Evolutionary conservation across 305 asterid genomes (phyloP), one percentile per base, ranked within the genome.

Genomic region (Euphrasia arctica): DNA sequence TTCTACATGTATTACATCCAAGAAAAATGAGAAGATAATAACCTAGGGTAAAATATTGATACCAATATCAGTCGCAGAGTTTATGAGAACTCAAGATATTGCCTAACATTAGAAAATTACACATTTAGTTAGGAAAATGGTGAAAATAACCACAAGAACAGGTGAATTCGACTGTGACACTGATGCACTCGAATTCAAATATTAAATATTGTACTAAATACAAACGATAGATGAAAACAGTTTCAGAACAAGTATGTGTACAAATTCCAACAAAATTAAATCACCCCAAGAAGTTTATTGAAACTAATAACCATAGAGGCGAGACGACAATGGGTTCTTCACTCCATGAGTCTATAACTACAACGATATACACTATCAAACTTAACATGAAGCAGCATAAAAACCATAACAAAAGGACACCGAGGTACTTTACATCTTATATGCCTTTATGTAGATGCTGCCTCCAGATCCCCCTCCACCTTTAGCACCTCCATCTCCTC

Each of bases 391-490:
- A 50, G 54, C 62, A 68, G 7, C 54, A 78, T 50, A 42, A 69
- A 18, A 67, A 73, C 14, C 32, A 50, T 18, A 68, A 58, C 43
- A 67, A 68, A 64, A 31, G 59, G 57, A 68, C 41, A 36, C 54
- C 75, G 69, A 66, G 64, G 47, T n/a, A 75, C n/a, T 31, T 79
- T 82, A 91, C 99, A 94, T 94, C 79, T 77, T 94, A 72, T 72
- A 71, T 55, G 97, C 88, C 74, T 78, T 78, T 79, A 95, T 74
- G 79, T 68, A 84, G 74, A 95, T 79, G 88, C 99, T 95, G 68
- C 99, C 99, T 57, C 98, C 99, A 36, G 99, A 95, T 13, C 99
- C 99, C 7, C 99, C 99, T 58, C 99, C 99, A 2, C 98, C 99
- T 73, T 75, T 87, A 15, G 79, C 71, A 60, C 92, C 92, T 13